Conservation (phyloP, 345 rosid species). For the Ceriops decandra region DNA sequence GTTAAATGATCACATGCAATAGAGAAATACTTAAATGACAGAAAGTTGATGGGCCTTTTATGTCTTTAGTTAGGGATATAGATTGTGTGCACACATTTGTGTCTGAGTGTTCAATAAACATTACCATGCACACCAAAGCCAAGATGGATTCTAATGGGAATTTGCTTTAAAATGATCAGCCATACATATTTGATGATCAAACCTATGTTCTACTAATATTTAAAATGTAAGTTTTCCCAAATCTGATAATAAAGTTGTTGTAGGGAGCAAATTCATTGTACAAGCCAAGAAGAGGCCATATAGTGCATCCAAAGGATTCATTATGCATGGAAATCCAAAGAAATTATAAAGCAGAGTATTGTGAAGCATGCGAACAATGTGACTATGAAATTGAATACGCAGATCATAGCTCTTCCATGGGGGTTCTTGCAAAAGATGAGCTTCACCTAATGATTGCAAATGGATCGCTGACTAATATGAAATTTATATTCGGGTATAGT, state of each 20-base stretch:
- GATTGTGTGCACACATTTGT: background rate
- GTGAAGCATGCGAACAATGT: conserved; percentile 68
- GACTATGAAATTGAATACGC: conserved; percentile 96
- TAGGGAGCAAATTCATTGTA: conserved; percentile 89
- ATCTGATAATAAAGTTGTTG: conserved; percentile 26
- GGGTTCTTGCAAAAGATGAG: conserved; percentile 82
- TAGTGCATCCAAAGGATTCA: conserved; percentile 50
- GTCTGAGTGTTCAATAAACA: background rate
- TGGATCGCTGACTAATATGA: conserved; percentile 55
- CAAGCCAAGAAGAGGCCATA: conserved; percentile 55
- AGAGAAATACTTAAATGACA: no score
- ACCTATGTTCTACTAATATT: conserved; percentile 2
- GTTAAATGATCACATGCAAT: background rate
- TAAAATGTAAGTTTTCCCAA: background rate
- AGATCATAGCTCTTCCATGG: conserved; percentile 86
- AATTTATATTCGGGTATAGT: conserved; percentile 72
- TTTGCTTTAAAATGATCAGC: background rate
- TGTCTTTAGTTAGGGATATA: background rate
- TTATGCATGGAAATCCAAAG: conserved; percentile 66
- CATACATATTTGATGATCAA: conserved; percentile 1
- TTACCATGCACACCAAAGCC: background rate
- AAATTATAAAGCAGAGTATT: conserved; percentile 40
- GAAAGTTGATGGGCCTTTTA: no score
- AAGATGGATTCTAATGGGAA: background rate
- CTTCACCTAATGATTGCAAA: conserved; percentile 59